phyloP scores from a whole-genome alignment of 2,329 filamentous ascomycete genomes.

The Alternaria tenuissima region DNA sequence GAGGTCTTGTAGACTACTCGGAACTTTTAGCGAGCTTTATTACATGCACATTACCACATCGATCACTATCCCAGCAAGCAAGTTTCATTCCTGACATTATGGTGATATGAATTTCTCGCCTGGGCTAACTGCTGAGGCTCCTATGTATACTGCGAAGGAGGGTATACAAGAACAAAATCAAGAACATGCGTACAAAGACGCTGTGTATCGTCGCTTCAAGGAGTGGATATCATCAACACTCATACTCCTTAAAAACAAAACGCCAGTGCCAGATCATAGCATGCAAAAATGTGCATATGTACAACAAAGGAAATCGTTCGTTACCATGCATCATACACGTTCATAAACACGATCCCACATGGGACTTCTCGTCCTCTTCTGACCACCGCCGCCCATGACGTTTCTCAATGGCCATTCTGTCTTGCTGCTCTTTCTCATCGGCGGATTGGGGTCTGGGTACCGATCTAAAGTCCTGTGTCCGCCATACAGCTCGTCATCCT shows the following conservation, averaged over 20 bases:
- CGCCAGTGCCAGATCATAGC: background rate
- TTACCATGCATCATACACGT: slow-evolving; percentile 17
- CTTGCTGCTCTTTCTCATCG: slow-evolving; percentile 25
- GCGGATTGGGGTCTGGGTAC: slow-evolving; percentile 31
- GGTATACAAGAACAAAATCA: slow-evolving; percentile 6
- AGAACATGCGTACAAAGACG: background rate
- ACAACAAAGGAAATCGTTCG: slow-evolving; percentile 25
- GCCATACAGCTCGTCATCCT: slow-evolving; percentile 42
- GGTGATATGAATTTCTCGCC: background rate
- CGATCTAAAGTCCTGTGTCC: slow-evolving; percentile 38
- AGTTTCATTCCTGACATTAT: background rate
- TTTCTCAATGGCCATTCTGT: slow-evolving; percentile 46
- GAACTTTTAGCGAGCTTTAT: slow-evolving; percentile 22
- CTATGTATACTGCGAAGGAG: background rate
- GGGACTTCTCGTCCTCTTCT: slow-evolving; percentile 36
- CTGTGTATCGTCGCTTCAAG: slow-evolving; percentile 8
- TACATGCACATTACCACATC: slow-evolving; percentile 14
- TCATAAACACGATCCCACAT: slow-evolving; percentile 47
- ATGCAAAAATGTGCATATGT: slow-evolving; percentile 15
- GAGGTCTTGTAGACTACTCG: slow-evolving; percentile 23
- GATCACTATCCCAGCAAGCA: background rate
- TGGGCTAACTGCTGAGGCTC: background rate
- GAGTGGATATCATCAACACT: slow-evolving; percentile 13
- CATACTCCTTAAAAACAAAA: background rate
- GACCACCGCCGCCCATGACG: slow-evolving; percentile 19